phyloP scores from a whole-genome alignment of 805 yeast genomes.

The Hanseniaspora nectarophila region DNA sequence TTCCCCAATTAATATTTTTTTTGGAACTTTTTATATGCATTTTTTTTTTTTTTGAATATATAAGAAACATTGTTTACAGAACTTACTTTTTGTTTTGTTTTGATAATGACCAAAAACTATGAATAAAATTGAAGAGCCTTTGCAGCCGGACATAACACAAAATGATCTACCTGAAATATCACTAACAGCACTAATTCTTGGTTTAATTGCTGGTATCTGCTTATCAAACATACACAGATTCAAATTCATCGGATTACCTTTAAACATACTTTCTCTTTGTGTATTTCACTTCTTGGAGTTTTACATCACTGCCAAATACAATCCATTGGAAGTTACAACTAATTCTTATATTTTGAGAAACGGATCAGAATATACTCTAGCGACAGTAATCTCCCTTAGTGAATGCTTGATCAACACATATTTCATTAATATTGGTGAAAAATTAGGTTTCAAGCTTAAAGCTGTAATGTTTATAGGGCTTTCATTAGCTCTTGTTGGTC shows the following conservation, averaged over 20 bases:
- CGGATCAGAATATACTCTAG: constrained; percentile 45
- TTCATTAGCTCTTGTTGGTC: constrained; percentile 45
- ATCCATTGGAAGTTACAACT: constrained; percentile 50
- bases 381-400: constrained; percentile 42
- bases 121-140: not conserved
- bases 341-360: constrained; percentile 62
- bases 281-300: constrained; percentile 76
- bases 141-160: constrained; percentile 27
- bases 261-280: constrained; percentile 44
- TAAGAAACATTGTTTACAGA: too few relatives aligned
- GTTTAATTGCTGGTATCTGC: constrained; percentile 34
- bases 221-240: constrained; percentile 25
- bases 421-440: constrained; percentile 31
- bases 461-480: constrained; percentile 36
- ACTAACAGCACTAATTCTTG: constrained; percentile 35
- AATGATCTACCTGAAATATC: constrained; percentile 37
- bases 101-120: too few relatives aligned
- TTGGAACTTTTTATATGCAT: not conserved
- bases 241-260: constrained; percentile 28
- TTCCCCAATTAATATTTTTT: constrained; percentile 18
- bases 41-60: not conserved
- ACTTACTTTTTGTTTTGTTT: too few relatives aligned
- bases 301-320: constrained; percentile 63
- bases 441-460: constrained; percentile 17
- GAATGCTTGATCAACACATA: constrained; percentile 39